These are phyloP conservation scores for Trichoderma citrinoviride DNA, from an alignment of 2,329 filamentous ascomycete genomes.

Conservation along the genomic window DNA sequence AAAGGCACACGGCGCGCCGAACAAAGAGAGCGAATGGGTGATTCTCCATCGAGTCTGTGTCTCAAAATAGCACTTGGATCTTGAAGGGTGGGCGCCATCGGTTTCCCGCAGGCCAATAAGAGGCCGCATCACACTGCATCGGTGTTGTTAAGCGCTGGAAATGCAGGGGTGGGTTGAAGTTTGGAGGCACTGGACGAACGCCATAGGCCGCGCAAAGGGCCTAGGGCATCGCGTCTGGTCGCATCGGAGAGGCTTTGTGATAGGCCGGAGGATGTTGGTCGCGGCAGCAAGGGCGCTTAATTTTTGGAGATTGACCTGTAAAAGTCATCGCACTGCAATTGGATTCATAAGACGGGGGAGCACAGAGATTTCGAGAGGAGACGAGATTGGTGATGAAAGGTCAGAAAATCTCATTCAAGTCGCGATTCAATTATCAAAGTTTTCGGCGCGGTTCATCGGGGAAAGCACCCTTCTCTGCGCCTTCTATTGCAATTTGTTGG, in stretches of 20 bases:
- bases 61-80: slow-evolving; percentile 20
- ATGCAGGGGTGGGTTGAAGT: slow-evolving; percentile 15
- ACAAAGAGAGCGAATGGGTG: slow-evolving; percentile 9
- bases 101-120: slow-evolving; percentile 10
- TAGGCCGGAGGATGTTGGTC: slow-evolving; percentile 13
- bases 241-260: slow-evolving; percentile 10
- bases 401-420: neutral
- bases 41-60: neutral
- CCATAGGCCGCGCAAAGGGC: slow-evolving; percentile 7
- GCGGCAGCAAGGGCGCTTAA: slow-evolving; percentile 20
- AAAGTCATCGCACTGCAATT: neutral
- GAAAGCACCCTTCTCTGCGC: neutral
- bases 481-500: neutral
- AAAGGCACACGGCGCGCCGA: neutral
- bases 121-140: slow-evolving; percentile 20
- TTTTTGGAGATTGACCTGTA: neutral
- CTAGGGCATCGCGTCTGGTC: slow-evolving; percentile 1
- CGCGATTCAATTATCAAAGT: too few species aligned
- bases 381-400: neutral
- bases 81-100: slow-evolving; percentile 1
- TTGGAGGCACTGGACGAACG: slow-evolving; percentile 14
- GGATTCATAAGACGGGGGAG: neutral
- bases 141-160: slow-evolving; percentile 19
- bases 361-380: neutral
- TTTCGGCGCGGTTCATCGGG: too few species aligned